These are phyloP conservation scores for Aristolochia contorta DNA, from an alignment of 164 flowering plant genomes.

Conservation along the genomic window DNA sequence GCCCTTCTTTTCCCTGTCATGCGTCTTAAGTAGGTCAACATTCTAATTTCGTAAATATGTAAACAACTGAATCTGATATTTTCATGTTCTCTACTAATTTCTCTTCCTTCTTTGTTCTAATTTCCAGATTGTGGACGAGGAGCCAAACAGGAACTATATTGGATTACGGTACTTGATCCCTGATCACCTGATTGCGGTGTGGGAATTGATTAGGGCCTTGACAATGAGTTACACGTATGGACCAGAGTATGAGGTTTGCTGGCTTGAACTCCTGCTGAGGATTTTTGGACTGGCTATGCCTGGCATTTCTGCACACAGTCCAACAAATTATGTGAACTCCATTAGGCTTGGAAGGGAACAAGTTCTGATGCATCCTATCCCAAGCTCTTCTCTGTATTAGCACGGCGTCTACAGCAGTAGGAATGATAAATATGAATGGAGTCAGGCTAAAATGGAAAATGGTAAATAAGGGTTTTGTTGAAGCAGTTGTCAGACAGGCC, in stretches of 20 bases:
- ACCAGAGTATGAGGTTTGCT: conserved; percentile 40
- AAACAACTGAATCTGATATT: neutral
- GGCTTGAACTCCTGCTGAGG: conserved; percentile 35
- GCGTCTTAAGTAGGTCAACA: neutral
- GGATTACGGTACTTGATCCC: conserved; percentile 38
- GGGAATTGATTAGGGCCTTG: conserved; percentile 61
- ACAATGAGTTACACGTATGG: conserved; percentile 31
- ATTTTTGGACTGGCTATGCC: conserved; percentile 46
- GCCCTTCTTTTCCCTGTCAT: conserved; percentile 3
- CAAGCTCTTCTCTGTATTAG: too few species aligned
- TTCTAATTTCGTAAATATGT: neutral
- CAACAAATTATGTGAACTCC: conserved; percentile 50
- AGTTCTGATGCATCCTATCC: conserved; percentile 2
- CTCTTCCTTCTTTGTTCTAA: neutral
- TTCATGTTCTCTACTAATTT: neutral
- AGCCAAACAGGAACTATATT: conserved; percentile 74
- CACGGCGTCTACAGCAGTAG: too few species aligned
- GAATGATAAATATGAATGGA: too few species aligned
- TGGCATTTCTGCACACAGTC: conserved; percentile 55
- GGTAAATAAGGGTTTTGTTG: too few species aligned
- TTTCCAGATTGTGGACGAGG: conserved; percentile 40
- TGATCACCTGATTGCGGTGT: conserved; percentile 39
- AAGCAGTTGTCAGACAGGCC: too few species aligned
- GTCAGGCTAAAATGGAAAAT: too few species aligned
- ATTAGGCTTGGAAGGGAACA: conserved; percentile 31